Conservation (phyloP, 805 yeast genomes). For the Ogataea nakhonphanomensis region DNA sequence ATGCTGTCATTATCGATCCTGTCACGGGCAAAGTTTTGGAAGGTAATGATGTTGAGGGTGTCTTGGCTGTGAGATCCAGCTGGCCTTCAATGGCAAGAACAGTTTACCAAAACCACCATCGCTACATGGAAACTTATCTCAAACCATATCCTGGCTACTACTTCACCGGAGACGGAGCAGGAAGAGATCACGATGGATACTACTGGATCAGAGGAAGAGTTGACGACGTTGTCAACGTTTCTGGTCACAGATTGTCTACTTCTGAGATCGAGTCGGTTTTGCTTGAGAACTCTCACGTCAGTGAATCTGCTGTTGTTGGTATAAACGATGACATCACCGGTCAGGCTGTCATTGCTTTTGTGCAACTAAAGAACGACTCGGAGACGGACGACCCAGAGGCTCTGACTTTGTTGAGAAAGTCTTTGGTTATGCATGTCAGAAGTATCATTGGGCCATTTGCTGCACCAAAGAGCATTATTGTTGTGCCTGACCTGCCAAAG, state of each 20-base stretch:
- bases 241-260: conserved; percentile 97
- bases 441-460: conserved; percentile 93
- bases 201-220: conserved; percentile 98
- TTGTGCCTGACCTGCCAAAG: conserved; percentile 93
- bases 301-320: conserved; percentile 97
- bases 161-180: conserved; percentile 99
- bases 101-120: conserved; percentile 81
- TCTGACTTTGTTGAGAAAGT: conserved; percentile 62
- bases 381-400: conserved; percentile 36
- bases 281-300: conserved; percentile 72
- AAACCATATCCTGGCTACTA: conserved; percentile 90
- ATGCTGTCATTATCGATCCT: conserved; percentile 89
- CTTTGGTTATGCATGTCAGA: conserved; percentile 83
- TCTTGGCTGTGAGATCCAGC: conserved; percentile 79
- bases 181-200: conserved; percentile 93
- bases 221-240: conserved; percentile 96
- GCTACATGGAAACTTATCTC: conserved; percentile 88
- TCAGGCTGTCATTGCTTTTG: conserved; percentile 95
- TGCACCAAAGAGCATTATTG: conserved; percentile 80
- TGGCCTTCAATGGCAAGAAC: conserved; percentile 99
- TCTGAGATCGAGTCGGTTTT: conserved; percentile 96
- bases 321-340: conserved; percentile 94
- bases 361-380: conserved; percentile 63
- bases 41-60: conserved; percentile 95
- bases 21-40: conserved; percentile 79